These are phyloP conservation scores for Trichophyton benhamiae DNA, from an alignment of 2,329 filamentous ascomycete genomes.

Conservation along the genomic window DNA sequence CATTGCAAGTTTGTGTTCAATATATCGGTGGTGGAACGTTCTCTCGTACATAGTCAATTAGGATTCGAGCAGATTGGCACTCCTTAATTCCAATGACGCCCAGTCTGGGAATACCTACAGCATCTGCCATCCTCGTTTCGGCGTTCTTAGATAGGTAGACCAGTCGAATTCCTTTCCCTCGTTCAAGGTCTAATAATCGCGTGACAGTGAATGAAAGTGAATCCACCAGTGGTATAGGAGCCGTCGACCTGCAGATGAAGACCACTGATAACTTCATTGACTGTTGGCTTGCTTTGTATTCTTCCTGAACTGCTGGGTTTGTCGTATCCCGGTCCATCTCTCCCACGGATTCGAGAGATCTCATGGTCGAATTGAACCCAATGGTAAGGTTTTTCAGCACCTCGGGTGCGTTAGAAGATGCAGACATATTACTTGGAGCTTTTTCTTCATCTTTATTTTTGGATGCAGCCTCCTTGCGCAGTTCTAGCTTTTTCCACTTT, in stretches of 20 bases:
- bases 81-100: conserved; percentile 6
- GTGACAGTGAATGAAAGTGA: conserved; percentile 17
- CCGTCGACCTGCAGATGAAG: conserved; percentile 15
- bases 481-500: conserved; percentile 6
- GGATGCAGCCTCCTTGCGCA: not conserved
- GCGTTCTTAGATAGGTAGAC: conserved; percentile 21
- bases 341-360: conserved; percentile 3
- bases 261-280: conserved; percentile 12
- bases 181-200: conserved; percentile 11
- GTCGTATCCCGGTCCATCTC: not conserved
- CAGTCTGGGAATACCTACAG: conserved; percentile 4
- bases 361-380: conserved; percentile 10
- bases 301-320: not conserved
- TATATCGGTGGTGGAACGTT: not conserved
- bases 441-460: not conserved
- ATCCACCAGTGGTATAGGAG: conserved; percentile 14
- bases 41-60: conserved; percentile 10
- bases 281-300: not conserved
- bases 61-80: conserved; percentile 1
- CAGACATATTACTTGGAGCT: not conserved
- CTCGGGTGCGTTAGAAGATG: conserved; percentile 1
- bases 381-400: conserved; percentile 5
- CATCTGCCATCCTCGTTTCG: conserved; percentile 1
- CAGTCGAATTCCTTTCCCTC: conserved; percentile 19
- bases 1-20: not conserved